Evolutionary conservation across 73 alveolate genomes (phyloP).

Genomic region (Paramecium octaurelia): DNA sequence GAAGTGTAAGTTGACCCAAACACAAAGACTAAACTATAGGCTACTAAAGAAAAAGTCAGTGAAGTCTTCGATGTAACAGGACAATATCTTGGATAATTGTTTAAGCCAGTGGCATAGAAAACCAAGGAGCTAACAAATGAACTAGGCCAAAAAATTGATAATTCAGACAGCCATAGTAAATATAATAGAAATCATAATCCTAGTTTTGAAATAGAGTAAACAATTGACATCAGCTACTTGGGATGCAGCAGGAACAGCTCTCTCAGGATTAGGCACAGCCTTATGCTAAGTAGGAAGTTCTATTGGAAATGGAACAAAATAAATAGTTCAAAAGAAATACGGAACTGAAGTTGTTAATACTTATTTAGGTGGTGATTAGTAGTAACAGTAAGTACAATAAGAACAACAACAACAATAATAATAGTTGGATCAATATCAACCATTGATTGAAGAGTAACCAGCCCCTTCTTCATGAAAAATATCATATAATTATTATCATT

Average conservation of each 20-base stretch:
- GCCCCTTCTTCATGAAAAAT: neutral
- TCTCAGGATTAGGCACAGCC: conserved; percentile 33
- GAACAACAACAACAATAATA: neutral
- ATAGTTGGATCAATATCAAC: neutral
- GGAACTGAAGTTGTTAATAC: conserved; percentile 39
- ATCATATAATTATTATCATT: neutral
- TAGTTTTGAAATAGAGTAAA: neutral
- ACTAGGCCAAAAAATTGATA: neutral
- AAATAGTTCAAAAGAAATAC: conserved; percentile 14
- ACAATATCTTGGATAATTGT: neutral
- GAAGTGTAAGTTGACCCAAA: conserved; percentile 15
- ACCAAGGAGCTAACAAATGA: neutral
- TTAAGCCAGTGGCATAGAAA: conserved; percentile 35
- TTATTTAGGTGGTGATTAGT: neutral
- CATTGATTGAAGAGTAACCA: neutral
- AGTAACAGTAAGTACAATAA: neutral
- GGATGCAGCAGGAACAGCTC: conserved; percentile 52
- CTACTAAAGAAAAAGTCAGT: conserved; percentile 3
- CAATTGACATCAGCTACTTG: conserved; percentile 20
- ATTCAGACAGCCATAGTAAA: neutral
- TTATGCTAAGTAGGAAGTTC: conserved; percentile 15
- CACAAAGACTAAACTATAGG: neutral
- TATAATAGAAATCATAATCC: neutral
- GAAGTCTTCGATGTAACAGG: conserved; percentile 31
- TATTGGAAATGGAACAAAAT: neutral